Evolutionary conservation across 441 rosid genomes (phyloP).

Genomic region (Syzygium syzygioides): DNA sequence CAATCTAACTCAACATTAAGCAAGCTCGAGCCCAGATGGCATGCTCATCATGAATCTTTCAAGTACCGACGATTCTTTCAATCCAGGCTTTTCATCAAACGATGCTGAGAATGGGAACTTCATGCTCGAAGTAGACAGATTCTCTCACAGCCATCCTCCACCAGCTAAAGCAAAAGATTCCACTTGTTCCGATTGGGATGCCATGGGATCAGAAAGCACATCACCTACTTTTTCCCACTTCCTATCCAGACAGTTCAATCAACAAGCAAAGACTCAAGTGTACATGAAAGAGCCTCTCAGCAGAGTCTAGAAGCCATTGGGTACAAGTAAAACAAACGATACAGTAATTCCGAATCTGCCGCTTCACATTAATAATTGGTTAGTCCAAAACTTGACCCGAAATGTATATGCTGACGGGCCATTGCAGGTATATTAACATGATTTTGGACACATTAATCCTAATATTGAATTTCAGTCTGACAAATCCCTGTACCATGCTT

Average conservation of each 20-base stretch:
- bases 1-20: not conserved
- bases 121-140: not conserved
- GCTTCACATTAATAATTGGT: not conserved
- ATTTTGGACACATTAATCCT: not conserved
- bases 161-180: not conserved
- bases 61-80: not conserved
- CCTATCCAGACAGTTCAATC: not conserved
- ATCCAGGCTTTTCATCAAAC: not conserved
- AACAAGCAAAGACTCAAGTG: not conserved
- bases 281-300: not conserved
- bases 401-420: not conserved
- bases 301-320: not conserved
- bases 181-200: not conserved
- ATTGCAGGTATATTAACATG: not conserved
- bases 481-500: not conserved
- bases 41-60: not conserved
- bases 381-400: not conserved
- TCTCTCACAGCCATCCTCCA: not conserved
- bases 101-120: not conserved
- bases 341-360: not conserved
- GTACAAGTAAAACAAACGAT: not conserved
- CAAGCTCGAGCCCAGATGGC: not conserved
- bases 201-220: not conserved
- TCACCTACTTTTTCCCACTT: not conserved
- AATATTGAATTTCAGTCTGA: not conserved